Evolutionary conservation across 2,329 filamentous ascomycete genomes (phyloP).

Genomic region (Trichocomaceae sp.): DNA sequence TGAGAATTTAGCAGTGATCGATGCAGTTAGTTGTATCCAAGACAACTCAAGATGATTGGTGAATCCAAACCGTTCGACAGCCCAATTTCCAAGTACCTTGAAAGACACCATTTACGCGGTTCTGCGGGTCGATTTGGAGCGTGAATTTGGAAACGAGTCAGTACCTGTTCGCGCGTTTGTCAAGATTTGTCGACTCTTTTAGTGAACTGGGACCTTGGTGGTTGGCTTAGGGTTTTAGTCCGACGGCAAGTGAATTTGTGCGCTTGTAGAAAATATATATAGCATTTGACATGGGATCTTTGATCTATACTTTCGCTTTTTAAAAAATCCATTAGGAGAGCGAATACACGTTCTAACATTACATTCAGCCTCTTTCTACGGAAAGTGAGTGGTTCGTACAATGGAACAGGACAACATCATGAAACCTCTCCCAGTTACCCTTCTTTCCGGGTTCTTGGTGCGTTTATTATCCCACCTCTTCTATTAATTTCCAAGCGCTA

Average conservation of each 20-base stretch:
- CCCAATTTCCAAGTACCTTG: constrained; percentile 1
- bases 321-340: not conserved
- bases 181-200: not conserved
- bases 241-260: not conserved
- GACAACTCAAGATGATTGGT: too few relatives aligned
- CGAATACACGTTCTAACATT: not conserved
- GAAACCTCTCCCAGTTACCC: constrained; percentile 48
- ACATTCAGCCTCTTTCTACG: not conserved
- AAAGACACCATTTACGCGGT: not conserved
- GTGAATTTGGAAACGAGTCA: not conserved
- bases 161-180: not conserved
- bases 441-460: constrained; percentile 56
- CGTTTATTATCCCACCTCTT: not conserved
- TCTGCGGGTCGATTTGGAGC: not conserved
- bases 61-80: too few relatives aligned
- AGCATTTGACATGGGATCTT: not conserved
- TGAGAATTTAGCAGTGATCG: too few relatives aligned
- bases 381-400: not conserved
- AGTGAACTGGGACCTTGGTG: constrained; percentile 9
- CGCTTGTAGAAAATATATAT: not conserved
- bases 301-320: not conserved
- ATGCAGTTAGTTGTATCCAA: too few relatives aligned
- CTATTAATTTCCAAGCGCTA: constrained; percentile 19
- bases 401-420: not conserved
- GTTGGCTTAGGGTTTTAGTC: constrained; percentile 4